Conservation (phyloP, 2,329 filamentous ascomycete genomes). For the Hymenoscyphus albidus region DNA sequence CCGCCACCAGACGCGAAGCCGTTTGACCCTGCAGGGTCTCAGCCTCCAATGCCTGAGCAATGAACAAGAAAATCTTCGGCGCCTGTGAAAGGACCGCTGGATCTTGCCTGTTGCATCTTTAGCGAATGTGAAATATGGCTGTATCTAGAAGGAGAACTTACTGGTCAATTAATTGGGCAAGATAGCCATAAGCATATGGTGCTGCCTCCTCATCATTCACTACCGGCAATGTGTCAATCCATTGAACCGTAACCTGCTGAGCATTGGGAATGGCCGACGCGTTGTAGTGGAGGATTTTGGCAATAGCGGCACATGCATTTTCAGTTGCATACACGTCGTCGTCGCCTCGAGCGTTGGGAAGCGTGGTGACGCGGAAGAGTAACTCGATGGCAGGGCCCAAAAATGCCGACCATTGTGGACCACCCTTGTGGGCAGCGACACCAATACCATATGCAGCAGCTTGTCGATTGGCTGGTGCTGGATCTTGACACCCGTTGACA, state of each 20-base stretch:
- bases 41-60: constrained; percentile 84
- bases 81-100: constrained; percentile 74
- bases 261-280: constrained; percentile 69
- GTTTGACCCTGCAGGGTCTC: constrained; percentile 86
- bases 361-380: constrained; percentile 79
- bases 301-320: constrained; percentile 93
- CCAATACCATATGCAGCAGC: constrained; percentile 95
- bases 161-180: constrained; percentile 90
- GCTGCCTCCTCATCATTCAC: constrained; percentile 96
- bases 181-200: constrained; percentile 89
- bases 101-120: constrained; percentile 65
- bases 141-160: constrained; percentile 50
- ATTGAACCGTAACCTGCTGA: constrained; percentile 74
- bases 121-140: constrained; percentile 11
- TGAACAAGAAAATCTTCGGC: constrained; percentile 76
- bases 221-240: constrained; percentile 88
- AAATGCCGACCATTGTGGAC: constrained; percentile 82
- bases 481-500: constrained; percentile 78
- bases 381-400: constrained; percentile 73
- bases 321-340: constrained; percentile 97
- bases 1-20: constrained; percentile 68
- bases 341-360: constrained; percentile 78
- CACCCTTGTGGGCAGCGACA: constrained; percentile 90
- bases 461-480: constrained; percentile 87
- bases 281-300: constrained; percentile 95